A percentile compares a stretch with the other conserved stretches of the same genome.
Evolutionary conservation across 169 alveolate species (phyloP).

Genomic region (Pseudocohnilembus persalinus): DNA sequence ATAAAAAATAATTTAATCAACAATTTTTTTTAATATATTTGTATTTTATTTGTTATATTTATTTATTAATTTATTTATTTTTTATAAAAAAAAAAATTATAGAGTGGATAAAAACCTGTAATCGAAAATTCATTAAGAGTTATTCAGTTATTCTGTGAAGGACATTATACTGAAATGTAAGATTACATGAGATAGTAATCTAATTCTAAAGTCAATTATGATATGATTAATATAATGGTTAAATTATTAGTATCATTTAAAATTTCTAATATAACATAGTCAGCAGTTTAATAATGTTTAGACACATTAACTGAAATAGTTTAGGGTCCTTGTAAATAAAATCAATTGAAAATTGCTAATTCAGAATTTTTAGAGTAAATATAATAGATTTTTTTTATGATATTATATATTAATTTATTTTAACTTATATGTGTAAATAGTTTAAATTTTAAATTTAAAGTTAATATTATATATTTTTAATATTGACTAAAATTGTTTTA

Average conservation of each 20-base stretch:
- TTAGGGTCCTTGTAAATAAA: slow-evolving; percentile 48
- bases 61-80: neutral
- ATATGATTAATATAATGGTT: slow-evolving; percentile 33
- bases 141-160: slow-evolving; percentile 42
- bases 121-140: slow-evolving; percentile 32
- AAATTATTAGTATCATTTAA: slow-evolving; percentile 29
- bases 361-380: slow-evolving; percentile 32
- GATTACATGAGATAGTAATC: slow-evolving; percentile 32
- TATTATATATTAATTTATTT: no score
- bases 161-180: slow-evolving; percentile 36
- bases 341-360: slow-evolving; percentile 25
- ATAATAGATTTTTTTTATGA: no score
- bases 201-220: slow-evolving; percentile 41
- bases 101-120: slow-evolving; percentile 7
- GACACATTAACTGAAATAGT: slow-evolving; percentile 49
- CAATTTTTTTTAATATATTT: neutral
- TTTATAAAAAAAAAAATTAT: no score
- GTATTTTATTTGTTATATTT: neutral
- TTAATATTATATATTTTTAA: no score
- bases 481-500: no score
- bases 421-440: neutral
- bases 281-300: slow-evolving; percentile 33
- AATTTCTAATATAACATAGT: slow-evolving; percentile 43
- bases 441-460: no score
- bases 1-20: no score